Percentiles rank a stretch among this genome's conserved stretches.
phyloP scores from a whole-genome alignment of 352 stramenopile genomes.

The Pythium aristosporum region DNA sequence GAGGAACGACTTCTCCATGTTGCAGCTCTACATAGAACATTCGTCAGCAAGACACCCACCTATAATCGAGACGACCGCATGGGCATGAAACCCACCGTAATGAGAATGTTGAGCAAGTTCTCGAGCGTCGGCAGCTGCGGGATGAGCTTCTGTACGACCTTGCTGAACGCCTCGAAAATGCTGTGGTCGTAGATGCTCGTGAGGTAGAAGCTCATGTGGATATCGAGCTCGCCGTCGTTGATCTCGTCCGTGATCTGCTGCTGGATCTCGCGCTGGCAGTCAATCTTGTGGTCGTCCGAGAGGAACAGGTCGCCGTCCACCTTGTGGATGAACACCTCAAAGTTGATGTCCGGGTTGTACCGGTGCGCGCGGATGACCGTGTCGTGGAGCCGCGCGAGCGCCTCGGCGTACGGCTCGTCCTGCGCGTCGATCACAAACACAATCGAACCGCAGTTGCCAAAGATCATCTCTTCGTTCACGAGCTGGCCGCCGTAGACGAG shows the following conservation, averaged over 20 bases:
- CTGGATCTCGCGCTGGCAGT: constrained; percentile 97
- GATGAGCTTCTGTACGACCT: constrained; percentile 98
- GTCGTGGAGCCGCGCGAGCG: constrained; percentile 85
- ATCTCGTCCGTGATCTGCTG: constrained; percentile 97
- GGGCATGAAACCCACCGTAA: constrained; percentile 56
- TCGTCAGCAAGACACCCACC: not conserved
- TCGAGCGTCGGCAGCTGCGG: constrained; percentile 96
- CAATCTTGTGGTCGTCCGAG: constrained; percentile 98
- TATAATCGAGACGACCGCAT: not conserved
- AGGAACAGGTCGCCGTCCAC: constrained; percentile 98
- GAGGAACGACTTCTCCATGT: constrained; percentile 99
- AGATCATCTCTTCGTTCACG: constrained; percentile 92
- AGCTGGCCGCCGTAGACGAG: constrained; percentile 87
- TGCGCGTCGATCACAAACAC: constrained; percentile 99
- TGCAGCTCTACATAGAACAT: constrained; percentile 83
- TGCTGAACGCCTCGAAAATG: constrained; percentile 97
- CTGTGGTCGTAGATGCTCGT: constrained; percentile 95
- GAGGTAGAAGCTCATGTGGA: constrained; percentile 92
- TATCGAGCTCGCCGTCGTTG: constrained; percentile 91
- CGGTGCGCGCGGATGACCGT: constrained; percentile 82
- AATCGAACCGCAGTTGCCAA: constrained; percentile 90
- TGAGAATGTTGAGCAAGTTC: constrained; percentile 98
- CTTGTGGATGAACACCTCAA: constrained; percentile 99
- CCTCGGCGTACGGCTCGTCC: constrained; percentile 90
- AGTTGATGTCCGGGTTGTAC: constrained; percentile 95